A percentile compares a stretch with the other conserved stretches of the same genome.
Conservation (phyloP, 129 eudicot genomes). For the Solidago caesia region DNA sequence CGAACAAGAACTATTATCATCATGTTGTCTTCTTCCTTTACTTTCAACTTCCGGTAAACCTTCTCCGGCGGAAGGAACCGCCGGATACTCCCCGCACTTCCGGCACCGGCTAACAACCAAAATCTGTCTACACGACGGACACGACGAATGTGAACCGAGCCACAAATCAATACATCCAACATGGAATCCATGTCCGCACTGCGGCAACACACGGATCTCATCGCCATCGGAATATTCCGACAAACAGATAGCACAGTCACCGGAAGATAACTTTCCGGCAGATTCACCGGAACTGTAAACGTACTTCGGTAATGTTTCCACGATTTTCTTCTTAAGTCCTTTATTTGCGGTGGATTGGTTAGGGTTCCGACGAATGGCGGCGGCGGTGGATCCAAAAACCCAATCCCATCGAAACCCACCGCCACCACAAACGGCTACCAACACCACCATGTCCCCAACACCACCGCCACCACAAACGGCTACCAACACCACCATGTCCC, state of each 20-base stretch:
- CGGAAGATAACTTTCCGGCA: constrained; percentile 8
- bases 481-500: no score
- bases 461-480: no score
- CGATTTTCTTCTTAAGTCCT: constrained; percentile 56
- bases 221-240: constrained; percentile 72
- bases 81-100: constrained; percentile 63
- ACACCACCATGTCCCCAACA: no score
- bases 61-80: constrained; percentile 23
- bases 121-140: constrained; percentile 80
- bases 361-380: constrained; percentile 1
- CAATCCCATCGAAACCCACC: no score
- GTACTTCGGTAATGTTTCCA: constrained; percentile 50
- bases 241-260: constrained; percentile 83
- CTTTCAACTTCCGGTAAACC: constrained; percentile 10
- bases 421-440: no score
- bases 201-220: constrained; percentile 74
- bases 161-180: constrained; percentile 69
- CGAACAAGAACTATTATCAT: constrained; percentile 28
- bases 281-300: constrained; percentile 21
- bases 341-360: constrained; percentile 40
- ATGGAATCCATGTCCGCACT: constrained; percentile 82
- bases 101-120: constrained; percentile 50
- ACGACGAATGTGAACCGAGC: constrained; percentile 80
- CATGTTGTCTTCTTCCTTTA: constrained; percentile 17
- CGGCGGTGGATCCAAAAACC: constrained; percentile 20